These are phyloP conservation scores for Murraya koenigii DNA, from an alignment of 345 rosid genomes.

Conservation along the genomic window DNA sequence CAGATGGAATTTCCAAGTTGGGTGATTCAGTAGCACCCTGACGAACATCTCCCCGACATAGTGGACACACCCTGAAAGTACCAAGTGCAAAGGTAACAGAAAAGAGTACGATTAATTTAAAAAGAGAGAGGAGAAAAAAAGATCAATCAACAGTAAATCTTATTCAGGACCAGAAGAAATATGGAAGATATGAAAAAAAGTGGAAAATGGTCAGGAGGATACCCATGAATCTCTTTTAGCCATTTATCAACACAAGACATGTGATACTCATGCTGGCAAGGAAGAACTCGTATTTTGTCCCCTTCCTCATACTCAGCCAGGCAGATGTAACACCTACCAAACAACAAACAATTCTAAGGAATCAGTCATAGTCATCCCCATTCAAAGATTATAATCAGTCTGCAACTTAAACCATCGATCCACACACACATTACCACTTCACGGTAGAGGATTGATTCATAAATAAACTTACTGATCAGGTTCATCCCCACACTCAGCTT, in stretches of 20 bases:
- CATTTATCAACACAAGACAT: conserved; percentile 78
- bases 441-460: neutral
- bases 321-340: conserved; percentile 67
- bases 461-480: conserved; percentile 52
- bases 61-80: conserved; percentile 62
- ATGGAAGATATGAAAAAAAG: neutral
- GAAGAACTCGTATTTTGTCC: conserved; percentile 67
- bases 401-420: neutral
- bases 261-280: conserved; percentile 80
- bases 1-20: conserved; percentile 33
- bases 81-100: neutral
- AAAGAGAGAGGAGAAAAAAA: neutral
- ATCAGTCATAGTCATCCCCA: neutral
- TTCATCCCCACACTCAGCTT: conserved; percentile 28
- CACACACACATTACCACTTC: neutral
- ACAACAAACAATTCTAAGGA: neutral
- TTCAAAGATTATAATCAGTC: neutral
- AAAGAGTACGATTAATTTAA: neutral
- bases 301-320: conserved; percentile 68
- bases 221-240: conserved; percentile 89
- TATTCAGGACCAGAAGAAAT: neutral
- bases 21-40: conserved; percentile 27
- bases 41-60: conserved; percentile 71
- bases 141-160: neutral
- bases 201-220: conserved; percentile 3